Base-by-base conservation (phyloP, 192 early-diverging fungal species). In the Coemansia sp. region DNA sequence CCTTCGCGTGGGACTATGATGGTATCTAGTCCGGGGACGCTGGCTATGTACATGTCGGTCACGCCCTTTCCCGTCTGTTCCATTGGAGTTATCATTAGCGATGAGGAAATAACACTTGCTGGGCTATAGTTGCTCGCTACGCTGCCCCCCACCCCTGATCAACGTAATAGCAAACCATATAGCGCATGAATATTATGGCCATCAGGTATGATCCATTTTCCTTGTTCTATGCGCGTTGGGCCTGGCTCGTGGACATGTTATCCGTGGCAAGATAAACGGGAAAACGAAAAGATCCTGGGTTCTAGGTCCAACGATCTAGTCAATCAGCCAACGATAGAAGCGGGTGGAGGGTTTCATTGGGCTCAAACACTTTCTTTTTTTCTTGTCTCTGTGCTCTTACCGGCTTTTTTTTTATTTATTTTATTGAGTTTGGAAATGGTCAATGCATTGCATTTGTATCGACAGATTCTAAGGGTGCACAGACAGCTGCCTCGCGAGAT, bases 401-500 rank as follows among this genome's bases (percentile, higher is more conserved):
- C 7, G 5, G 38, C 38, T 19, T 19, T 48, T 19, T 46, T 17
- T 48, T 19, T 19, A 1, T 19, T 19, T 48, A 5, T 46, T 17
- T 48, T 19, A 5, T 52, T 23, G 20, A 19, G 17, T 19, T 19
- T 14, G 9, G 15, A 38, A 52, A 79, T 81, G 72, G n/a, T 38
- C 0, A 74, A 71, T 17, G 68, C 80, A 0, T 13, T 67, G 25
- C 52, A 68, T 40, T 57, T 82, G 20, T 82, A 74, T 40, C 67
- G 80, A 9, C 64, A 60, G 35, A 77, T 82, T 43, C 57, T 82
- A 32, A 65, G 75, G 2, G 42, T 53, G 11, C 80, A 82, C 45
- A 61, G 80, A 25, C 63, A 50, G 41, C 63, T 82, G 40, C 80
- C 80, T 11, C 71, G 66, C 11, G 68, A 77, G 49, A 74, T 82